Conservation (phyloP, 108 stramenopile species). For the Nitzschia sp. region DNA sequence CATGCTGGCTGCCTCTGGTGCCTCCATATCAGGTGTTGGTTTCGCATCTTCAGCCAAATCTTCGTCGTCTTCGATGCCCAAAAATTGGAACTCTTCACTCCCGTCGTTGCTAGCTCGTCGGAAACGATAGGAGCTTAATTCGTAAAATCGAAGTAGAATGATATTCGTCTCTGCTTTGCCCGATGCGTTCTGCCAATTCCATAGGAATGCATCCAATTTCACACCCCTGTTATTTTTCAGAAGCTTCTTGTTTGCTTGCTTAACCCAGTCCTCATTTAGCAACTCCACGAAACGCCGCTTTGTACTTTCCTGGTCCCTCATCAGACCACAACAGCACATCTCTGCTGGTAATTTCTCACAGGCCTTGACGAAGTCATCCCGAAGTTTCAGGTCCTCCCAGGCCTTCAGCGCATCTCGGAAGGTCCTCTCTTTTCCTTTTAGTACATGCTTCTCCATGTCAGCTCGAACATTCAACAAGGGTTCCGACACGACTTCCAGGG, state of each 20-base stretch:
- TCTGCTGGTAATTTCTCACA: slow-evolving; percentile 34
- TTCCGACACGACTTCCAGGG: slow-evolving; percentile 36
- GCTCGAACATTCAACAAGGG: slow-evolving; percentile 31
- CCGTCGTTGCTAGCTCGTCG: slow-evolving; percentile 15
- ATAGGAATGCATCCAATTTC: slow-evolving; percentile 39
- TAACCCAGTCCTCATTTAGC: slow-evolving; percentile 29
- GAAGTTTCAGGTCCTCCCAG: slow-evolving; percentile 36
- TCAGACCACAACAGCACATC: slow-evolving; percentile 41
- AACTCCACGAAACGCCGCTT: slow-evolving; percentile 17
- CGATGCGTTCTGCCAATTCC: slow-evolving; percentile 42
- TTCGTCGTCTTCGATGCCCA: slow-evolving; percentile 11
- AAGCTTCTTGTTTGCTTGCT: slow-evolving; percentile 27
- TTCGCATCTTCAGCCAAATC: neutral
- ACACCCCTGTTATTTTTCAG: slow-evolving; percentile 18
- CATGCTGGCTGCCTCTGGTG: slow-evolving; percentile 1
- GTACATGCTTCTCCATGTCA: slow-evolving; percentile 10
- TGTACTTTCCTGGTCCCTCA: slow-evolving; percentile 28
- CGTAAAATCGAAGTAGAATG: slow-evolving; percentile 45
- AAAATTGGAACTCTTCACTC: slow-evolving; percentile 26
- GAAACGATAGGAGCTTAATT: slow-evolving; percentile 22
- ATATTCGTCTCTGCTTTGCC: slow-evolving; percentile 41
- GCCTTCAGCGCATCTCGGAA: slow-evolving; percentile 37
- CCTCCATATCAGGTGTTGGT: neutral
- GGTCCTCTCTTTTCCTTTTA: slow-evolving; percentile 8
- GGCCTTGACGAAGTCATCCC: slow-evolving; percentile 29